Evolutionary conservation across 2,329 filamentous ascomycete species (phyloP), one percentile per base, ranked within the genome.

Genomic region (Colletotrichum sansevieriae): DNA sequence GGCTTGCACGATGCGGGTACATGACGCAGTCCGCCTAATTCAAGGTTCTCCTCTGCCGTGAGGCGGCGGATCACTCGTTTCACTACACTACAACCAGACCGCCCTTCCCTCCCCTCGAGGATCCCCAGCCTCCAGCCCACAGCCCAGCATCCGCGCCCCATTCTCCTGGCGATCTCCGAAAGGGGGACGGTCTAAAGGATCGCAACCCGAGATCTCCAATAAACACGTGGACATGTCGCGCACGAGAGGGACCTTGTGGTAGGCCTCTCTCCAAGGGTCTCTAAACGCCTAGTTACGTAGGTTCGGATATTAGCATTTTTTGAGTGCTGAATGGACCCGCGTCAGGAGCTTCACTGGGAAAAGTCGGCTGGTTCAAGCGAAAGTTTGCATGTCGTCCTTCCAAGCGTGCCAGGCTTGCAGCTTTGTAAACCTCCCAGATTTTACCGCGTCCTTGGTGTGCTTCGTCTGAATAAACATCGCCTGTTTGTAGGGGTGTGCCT

Each of bases 31-130:
- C 29, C 25, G 15, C 49, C 49, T 52, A 35, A 33, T 52, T 33
- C 49, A 52, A 52, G 49, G 13, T n/a, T 52, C 49, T 52, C 49
- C 18, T 12, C 29, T 29, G 33, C 49, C 29, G 25, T 52, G 13
- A 18, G 25, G 22, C n/a, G 52, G 44, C 18, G 37, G 59, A 62
- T 62, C 59, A 22, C 47, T 44, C 47, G 46, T 62, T 62, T 54
- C 58, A 62, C 58, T 6, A 62, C 58, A 52, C n/a, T n/a, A n/a
- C n/a, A n/a, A 41, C 39, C 29, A 12, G 49, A 25, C 58, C 37
- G n/a, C 22, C 47, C 22, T 25, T 25, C 22, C 22, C 22, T 25
- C 5, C 22, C 22, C 22, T 62, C 37, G 37, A 52, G 37, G 35
- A 62, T 52, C 25, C 46, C 35, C 13, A 46, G 25, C 55, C 18